Conservation (phyloP, 1,139 yeast species). For the Debaryomyces sp. region DNA sequence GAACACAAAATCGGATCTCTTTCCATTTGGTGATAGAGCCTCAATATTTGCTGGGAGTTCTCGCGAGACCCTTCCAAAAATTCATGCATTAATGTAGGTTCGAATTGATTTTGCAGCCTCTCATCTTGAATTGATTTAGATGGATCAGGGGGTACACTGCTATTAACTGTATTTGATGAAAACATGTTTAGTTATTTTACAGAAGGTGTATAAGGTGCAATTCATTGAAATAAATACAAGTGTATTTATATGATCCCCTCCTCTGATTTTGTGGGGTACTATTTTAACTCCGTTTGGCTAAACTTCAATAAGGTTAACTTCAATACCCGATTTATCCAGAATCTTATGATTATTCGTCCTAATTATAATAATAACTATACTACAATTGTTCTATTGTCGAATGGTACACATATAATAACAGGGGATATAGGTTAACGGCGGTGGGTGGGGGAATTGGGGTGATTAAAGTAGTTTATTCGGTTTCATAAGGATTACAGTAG, state of each 20-base stretch:
- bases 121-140: constrained; percentile 33
- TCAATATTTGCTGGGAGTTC: constrained; percentile 31
- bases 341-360: background rate
- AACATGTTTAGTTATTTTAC: background rate
- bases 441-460: no score
- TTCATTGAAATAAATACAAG: background rate
- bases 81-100: constrained; percentile 39
- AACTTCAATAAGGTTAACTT: background rate
- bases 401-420: background rate
- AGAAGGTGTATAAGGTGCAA: background rate
- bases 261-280: constrained; percentile 6
- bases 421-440: background rate
- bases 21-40: constrained; percentile 41
- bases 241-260: constrained; percentile 5
- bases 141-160: constrained; percentile 39
- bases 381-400: background rate
- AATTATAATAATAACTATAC: background rate
- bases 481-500: background rate
- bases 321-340: constrained; percentile 8
- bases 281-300: background rate
- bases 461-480: background rate
- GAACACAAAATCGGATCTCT: constrained; percentile 46
- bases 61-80: constrained; percentile 44
- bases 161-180: constrained; percentile 14
- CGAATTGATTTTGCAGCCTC: constrained; percentile 32